These are phyloP conservation scores for Astraeus odoratus DNA, from an alignment of 768 basidiomycete species.

Conservation along the genomic window DNA sequence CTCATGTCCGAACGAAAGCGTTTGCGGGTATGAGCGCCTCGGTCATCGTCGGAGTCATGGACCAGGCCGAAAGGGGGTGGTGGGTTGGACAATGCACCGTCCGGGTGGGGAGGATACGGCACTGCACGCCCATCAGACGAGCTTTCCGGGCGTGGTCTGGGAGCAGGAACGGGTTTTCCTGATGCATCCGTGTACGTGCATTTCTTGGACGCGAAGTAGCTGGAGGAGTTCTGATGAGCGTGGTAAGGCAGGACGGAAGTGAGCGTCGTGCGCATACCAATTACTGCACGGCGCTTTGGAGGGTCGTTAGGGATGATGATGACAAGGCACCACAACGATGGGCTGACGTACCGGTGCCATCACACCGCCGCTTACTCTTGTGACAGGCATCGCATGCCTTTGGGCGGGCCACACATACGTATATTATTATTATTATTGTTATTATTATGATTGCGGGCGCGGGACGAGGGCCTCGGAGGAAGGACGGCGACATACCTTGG, in stretches of 20 bases:
- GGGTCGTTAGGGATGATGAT: slow-evolving; percentile 3
- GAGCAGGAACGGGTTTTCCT: slow-evolving; percentile 76
- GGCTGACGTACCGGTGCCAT: slow-evolving; percentile 59
- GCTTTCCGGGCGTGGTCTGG: slow-evolving; percentile 30
- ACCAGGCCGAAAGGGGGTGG: slow-evolving; percentile 11
- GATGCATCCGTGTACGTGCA: slow-evolving; percentile 78
- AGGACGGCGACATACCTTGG: slow-evolving; percentile 32
- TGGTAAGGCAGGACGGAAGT: not conserved
- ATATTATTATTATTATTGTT: too few species aligned
- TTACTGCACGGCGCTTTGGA: slow-evolving; percentile 70
- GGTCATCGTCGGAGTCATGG: slow-evolving; percentile 34
- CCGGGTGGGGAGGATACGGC: slow-evolving; percentile 11
- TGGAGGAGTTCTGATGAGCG: slow-evolving; percentile 22
- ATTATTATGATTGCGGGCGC: slow-evolving; percentile 7
- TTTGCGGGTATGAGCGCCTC: slow-evolving; percentile 36
- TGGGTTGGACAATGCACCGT: slow-evolving; percentile 8
- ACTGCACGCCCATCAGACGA: slow-evolving; percentile 21
- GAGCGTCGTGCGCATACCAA: slow-evolving; percentile 44
- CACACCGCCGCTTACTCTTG: slow-evolving; percentile 78
- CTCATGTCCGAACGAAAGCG: slow-evolving; percentile 42
- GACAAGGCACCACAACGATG: slow-evolving; percentile 3
- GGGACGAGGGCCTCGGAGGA: not conserved
- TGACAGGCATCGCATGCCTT: slow-evolving; percentile 79
- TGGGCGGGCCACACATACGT: too few species aligned
- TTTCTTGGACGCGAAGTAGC: slow-evolving; percentile 74